A percentile compares a stretch with the other conserved stretches of the same genome.
Evolutionary conservation across 2,329 filamentous ascomycete genomes (phyloP).

Genomic region (Ophiostoma pallidulum): DNA sequence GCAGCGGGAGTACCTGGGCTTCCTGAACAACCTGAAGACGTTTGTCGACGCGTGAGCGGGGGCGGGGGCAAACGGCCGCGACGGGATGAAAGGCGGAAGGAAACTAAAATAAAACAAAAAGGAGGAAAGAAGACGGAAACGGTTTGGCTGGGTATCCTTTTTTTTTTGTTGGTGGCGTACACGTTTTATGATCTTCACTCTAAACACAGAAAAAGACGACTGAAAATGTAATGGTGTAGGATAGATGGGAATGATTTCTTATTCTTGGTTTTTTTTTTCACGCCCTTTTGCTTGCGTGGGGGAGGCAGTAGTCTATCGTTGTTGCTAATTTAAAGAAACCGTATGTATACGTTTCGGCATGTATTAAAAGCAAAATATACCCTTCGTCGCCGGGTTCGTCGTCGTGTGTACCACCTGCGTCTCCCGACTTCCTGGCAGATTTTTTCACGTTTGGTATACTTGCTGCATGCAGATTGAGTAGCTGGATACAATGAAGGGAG

Average conservation of each 20-base stretch:
- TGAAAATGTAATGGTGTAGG: not conserved
- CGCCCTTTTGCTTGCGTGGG: no score
- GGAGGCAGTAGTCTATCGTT: no score
- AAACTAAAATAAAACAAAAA: not conserved
- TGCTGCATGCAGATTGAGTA: not conserved
- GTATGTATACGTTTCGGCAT: no score
- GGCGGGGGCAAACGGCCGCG: not conserved
- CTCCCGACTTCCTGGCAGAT: no score
- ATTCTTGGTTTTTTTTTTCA: not conserved
- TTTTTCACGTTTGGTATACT: no score
- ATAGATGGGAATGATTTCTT: not conserved
- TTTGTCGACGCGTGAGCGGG: conserved; percentile 63
- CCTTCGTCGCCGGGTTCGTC: no score
- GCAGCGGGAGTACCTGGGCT: conserved; percentile 89
- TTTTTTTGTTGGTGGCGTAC: no score
- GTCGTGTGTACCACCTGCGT: no score
- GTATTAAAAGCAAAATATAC: no score
- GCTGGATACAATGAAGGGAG: not conserved
- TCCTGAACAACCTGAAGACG: conserved; percentile 78
- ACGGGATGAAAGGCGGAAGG: not conserved
- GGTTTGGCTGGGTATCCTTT: no score
- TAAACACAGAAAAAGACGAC: not conserved
- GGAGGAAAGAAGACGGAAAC: not conserved
- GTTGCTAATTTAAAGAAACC: no score
- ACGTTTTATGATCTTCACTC: not conserved